These are phyloP conservation scores for Penicillium glabrum DNA, from an alignment of 2,329 filamentous ascomycete genomes.

Conservation along the genomic window DNA sequence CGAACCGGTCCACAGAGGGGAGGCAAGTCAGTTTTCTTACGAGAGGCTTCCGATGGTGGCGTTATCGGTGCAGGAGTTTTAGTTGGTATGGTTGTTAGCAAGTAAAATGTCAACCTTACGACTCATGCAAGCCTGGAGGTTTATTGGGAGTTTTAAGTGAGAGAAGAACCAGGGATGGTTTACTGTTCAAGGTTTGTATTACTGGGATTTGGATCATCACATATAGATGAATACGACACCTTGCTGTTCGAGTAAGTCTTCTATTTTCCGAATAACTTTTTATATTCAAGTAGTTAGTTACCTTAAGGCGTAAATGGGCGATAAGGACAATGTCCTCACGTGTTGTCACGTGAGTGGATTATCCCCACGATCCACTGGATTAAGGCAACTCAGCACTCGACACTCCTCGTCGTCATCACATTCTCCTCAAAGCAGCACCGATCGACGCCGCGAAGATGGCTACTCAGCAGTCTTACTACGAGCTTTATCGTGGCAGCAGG, in stretches of 20 bases:
- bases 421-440: constrained; percentile 1
- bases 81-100: constrained; percentile 47
- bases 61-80: constrained; percentile 57
- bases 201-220: constrained; percentile 1
- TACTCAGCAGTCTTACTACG: constrained; percentile 67
- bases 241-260: not conserved
- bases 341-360: constrained; percentile 9
- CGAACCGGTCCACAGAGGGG: constrained; percentile 46
- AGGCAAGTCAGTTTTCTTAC: constrained; percentile 51
- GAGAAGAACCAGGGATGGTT: constrained; percentile 40
- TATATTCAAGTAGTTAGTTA: not conserved
- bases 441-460: constrained; percentile 42
- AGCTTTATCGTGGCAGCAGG: constrained; percentile 98
- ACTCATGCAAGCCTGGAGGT: not conserved
- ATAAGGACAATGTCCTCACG: constrained; percentile 10
- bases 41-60: constrained; percentile 55
- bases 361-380: constrained; percentile 13
- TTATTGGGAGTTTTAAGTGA: constrained; percentile 5
- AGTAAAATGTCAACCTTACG: constrained; percentile 8
- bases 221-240: constrained; percentile 18
- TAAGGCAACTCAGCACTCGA: constrained; percentile 15
- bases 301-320: constrained; percentile 9
- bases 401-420: constrained; percentile 4
- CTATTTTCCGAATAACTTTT: too few species aligned
- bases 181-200: constrained; percentile 51